These are phyloP conservation scores for Clavispora phyllophila DNA, from an alignment of 805 yeast genomes.

Conservation along the genomic window DNA sequence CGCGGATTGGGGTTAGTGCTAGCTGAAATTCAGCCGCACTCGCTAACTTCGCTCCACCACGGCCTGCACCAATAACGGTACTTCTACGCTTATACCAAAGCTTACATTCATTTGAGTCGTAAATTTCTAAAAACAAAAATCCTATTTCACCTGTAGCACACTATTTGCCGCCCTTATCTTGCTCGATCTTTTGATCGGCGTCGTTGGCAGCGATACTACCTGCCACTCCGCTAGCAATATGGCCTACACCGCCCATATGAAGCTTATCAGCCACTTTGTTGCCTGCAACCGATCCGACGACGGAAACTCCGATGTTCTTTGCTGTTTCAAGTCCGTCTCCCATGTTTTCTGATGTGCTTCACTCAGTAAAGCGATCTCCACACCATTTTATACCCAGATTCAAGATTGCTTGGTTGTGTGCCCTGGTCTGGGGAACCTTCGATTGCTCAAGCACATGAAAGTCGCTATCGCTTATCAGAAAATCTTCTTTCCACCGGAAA, in stretches of 20 bases:
- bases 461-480: too few species aligned
- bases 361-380: too few species aligned
- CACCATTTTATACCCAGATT: neutral
- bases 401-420: conserved; percentile 4
- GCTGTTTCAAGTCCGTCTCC: conserved; percentile 16
- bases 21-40: too few species aligned
- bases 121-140: too few species aligned
- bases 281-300: conserved; percentile 37
- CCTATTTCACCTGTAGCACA: too few species aligned
- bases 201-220: conserved; percentile 32
- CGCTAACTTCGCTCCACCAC: too few species aligned
- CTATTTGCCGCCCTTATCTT: neutral
- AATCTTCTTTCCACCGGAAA: too few species aligned
- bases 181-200: conserved; percentile 29
- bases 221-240: conserved; percentile 28
- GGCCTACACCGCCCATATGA: conserved; percentile 28
- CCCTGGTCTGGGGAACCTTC: neutral
- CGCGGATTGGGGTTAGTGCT: too few species aligned
- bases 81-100: too few species aligned
- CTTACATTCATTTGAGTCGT: too few species aligned
- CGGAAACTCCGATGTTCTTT: conserved; percentile 31
- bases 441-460: neutral
- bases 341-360: conserved; percentile 13
- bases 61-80: too few species aligned
- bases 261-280: conserved; percentile 33